Base-by-base conservation (phyloP, 495 filamentous ascomycete species). In the Talaromyces wortmannii region DNA sequence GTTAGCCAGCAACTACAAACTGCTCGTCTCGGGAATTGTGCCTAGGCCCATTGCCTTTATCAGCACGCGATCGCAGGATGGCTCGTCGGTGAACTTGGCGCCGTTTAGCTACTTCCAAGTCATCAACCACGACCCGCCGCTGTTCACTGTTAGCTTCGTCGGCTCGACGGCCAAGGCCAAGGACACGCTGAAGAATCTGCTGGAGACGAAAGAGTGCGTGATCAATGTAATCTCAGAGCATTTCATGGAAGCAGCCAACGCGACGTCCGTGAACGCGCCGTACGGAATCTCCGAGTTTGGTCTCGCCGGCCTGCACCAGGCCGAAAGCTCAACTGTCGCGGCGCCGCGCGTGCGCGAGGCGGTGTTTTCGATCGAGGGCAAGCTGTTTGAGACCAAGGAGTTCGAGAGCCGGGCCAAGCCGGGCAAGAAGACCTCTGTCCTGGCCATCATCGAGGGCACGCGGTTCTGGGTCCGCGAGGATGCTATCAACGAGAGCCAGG, bases 401-500 rank as follows among this genome's bases (percentile, higher is more conserved):
- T 89, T 89, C 69, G 83, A 91, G 68, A 90, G 86, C 61, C 72
- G 77, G 18, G 69, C 72, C 0, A 80, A 65, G 5, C 84, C 85
- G 0, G 91, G 83, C 73, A 88, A 83, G 72, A 84, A 83, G 0
- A 82, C 80, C 0, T 81, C 87, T 0, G 85, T 84, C 7, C 30
- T 96, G 62, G 88, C 81, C 12, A 80, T 95, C 48, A 75, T 97
- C 7, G 91, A 98, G 73, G 92, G 92, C 1, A 82, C 87, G 42
- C 74, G 84, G 29, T 97, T 98, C 63, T 95, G 91, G 89, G 90
- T 83, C 10, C 70, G 92, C 47, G 91, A 96, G 64, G 92, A 96
- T 73, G 90, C 90, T 10, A 73, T 97, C 6, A 86, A 95, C 60
- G 81, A 89, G 63, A 84, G 88, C 13, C 80, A 75, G 63, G 89